These are phyloP conservation scores for Puccinia hordei DNA, from an alignment of 1,284 basidiomycete genomes.

Conservation along the genomic window DNA sequence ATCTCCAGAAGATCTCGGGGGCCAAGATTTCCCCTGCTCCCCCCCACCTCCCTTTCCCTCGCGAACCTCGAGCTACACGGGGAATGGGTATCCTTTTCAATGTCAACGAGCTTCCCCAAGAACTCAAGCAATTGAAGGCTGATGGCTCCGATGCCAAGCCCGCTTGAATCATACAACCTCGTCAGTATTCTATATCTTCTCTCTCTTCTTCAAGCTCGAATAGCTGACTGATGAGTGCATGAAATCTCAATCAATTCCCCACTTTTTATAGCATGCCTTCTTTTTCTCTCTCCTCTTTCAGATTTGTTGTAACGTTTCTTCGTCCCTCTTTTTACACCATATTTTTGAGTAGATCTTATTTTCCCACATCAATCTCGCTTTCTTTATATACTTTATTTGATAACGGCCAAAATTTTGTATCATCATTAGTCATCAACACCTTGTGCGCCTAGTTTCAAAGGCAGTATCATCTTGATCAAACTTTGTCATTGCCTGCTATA, in stretches of 20 bases:
- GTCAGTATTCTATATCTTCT: background rate
- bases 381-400: background rate
- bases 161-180: background rate
- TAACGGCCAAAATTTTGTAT: no score
- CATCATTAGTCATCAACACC: background rate
- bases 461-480: no score
- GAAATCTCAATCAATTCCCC: background rate
- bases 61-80: background rate
- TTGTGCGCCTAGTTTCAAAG: slow-evolving; percentile 11
- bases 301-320: background rate
- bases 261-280: background rate
- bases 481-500: no score
- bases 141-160: background rate
- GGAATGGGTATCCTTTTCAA: background rate
- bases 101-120: slow-evolving; percentile 1
- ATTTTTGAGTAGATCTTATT: background rate
- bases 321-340: background rate
- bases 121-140: background rate
- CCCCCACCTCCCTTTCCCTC: no score
- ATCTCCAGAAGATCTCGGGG: background rate
- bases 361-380: background rate
- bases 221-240: background rate
- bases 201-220: no score
- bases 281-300: background rate
- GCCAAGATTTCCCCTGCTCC: background rate